These are phyloP conservation scores for Epichloe glyceriae DNA, from an alignment of 2,329 filamentous ascomycete species.

Conservation along the genomic window DNA sequence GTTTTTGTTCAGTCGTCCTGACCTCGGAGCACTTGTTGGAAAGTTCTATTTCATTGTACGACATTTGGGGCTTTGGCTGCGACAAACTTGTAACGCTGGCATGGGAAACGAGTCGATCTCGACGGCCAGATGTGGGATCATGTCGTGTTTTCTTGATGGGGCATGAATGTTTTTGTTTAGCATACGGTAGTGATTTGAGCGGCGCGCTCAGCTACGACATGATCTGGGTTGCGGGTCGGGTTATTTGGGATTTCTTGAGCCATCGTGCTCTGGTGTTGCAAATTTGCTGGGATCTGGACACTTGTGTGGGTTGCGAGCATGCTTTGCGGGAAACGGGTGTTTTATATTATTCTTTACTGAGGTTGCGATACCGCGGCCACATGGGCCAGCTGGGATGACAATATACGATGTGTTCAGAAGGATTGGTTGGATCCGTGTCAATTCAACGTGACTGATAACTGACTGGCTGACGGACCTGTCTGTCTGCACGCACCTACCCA, in stretches of 20 bases:
- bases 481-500: neutral
- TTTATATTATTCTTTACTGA: conserved; percentile 9
- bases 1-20: conserved; percentile 1
- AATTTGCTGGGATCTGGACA: conserved; percentile 14
- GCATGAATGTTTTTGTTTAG: conserved; percentile 8
- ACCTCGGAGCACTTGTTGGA: conserved; percentile 7
- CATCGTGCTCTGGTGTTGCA: conserved; percentile 24
- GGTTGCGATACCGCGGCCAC: conserved; percentile 19
- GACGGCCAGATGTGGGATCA: conserved; percentile 9
- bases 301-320: conserved; percentile 17
- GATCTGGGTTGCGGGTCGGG: conserved; percentile 20
- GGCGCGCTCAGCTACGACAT: conserved; percentile 16
- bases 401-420: conserved; percentile 23
- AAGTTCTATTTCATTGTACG: conserved; percentile 13
- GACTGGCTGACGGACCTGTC: neutral
- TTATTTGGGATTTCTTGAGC: conserved; percentile 19
- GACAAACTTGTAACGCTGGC: conserved; percentile 5
- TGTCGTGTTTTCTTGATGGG: conserved; percentile 11
- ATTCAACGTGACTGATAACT: no score
- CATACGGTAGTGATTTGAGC: conserved; percentile 19
- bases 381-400: conserved; percentile 21
- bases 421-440: no score
- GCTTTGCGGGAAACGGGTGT: conserved; percentile 21
- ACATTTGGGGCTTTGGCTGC: neutral
- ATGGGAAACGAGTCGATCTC: conserved; percentile 2